Evolutionary conservation across 179 eudicot species (phyloP).

Genomic region (Corrigiola litoralis): DNA sequence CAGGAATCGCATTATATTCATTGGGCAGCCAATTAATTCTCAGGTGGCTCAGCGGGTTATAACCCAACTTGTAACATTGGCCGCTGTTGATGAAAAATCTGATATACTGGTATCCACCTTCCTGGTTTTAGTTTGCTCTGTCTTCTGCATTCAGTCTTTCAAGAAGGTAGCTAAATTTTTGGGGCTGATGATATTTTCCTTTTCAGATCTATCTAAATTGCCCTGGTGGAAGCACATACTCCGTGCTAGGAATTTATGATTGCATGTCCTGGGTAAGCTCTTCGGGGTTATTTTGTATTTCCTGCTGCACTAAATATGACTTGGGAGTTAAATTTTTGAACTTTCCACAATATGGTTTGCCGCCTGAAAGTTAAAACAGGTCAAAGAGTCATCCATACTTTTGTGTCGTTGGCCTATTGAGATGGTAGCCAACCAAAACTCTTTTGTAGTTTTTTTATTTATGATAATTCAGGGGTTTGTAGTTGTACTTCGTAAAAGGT

Average conservation of each 20-base stretch:
- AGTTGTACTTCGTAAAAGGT: not conserved
- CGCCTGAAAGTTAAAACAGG: not conserved
- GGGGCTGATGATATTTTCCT: constrained; percentile 3
- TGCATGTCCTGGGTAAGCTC: constrained; percentile 98
- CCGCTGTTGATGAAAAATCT: constrained; percentile 77
- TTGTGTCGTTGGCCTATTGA: too few relatives aligned
- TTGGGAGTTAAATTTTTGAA: not conserved
- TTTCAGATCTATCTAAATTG: constrained; percentile 73
- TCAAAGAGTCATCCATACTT: too few relatives aligned
- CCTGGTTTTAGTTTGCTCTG: constrained; percentile 1
- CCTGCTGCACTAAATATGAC: not conserved
- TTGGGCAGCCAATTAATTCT: constrained; percentile 76
- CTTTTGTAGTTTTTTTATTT: not conserved
- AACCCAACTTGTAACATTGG: constrained; percentile 86
- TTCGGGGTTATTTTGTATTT: constrained; percentile 3
- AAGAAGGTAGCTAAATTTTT: not conserved
- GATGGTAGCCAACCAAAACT: too few relatives aligned
- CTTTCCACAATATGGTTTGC: too few relatives aligned
- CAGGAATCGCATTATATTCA: constrained; percentile 82
- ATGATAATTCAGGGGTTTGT: not conserved
- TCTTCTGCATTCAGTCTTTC: not conserved
- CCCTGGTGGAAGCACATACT: constrained; percentile 91
- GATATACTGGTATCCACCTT: constrained; percentile 66
- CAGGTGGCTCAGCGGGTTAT: constrained; percentile 84
- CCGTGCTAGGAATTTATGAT: constrained; percentile 83